Conservation (phyloP, 352 stramenopile genomes). For the Thalassiosira pacifica region DNA sequence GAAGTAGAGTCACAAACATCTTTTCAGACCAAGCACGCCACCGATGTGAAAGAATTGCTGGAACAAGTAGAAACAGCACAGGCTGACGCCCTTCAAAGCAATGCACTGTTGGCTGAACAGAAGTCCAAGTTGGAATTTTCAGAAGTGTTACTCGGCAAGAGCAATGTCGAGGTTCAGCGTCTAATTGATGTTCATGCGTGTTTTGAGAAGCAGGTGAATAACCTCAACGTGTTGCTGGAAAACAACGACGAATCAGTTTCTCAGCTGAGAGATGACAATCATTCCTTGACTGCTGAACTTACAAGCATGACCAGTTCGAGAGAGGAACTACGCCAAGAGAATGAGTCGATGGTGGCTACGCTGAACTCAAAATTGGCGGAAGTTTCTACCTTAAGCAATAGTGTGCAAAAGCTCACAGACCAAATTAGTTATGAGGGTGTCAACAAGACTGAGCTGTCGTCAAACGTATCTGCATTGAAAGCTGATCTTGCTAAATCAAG, state of each 20-base stretch:
- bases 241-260: background rate
- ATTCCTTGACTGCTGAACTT: no score
- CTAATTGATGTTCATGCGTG: constrained; percentile 10
- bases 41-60: constrained; percentile 18
- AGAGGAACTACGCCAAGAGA: constrained; percentile 13
- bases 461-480: constrained; percentile 21
- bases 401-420: constrained; percentile 10
- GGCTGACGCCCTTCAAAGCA: constrained; percentile 7
- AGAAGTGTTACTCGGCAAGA: constrained; percentile 28
- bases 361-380: constrained; percentile 16
- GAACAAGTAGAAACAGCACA: background rate
- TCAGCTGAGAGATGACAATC: no score
- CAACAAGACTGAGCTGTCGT: constrained; percentile 21
- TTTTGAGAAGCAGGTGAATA: constrained; percentile 20
- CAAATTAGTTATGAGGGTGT: constrained; percentile 6
- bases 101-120: constrained; percentile 25
- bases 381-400: constrained; percentile 5
- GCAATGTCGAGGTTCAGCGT: constrained; percentile 29
- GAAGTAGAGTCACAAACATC: no score
- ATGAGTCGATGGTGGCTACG: background rate
- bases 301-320: no score
- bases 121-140: constrained; percentile 37
- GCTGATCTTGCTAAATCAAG: constrained; percentile 15
- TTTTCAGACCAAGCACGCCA: no score
- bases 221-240: constrained; percentile 39